Evolutionary conservation across 1,284 basidiomycete genomes (phyloP), one percentile per base, ranked within the genome.

Genomic region (Schizopora paradoxa): DNA sequence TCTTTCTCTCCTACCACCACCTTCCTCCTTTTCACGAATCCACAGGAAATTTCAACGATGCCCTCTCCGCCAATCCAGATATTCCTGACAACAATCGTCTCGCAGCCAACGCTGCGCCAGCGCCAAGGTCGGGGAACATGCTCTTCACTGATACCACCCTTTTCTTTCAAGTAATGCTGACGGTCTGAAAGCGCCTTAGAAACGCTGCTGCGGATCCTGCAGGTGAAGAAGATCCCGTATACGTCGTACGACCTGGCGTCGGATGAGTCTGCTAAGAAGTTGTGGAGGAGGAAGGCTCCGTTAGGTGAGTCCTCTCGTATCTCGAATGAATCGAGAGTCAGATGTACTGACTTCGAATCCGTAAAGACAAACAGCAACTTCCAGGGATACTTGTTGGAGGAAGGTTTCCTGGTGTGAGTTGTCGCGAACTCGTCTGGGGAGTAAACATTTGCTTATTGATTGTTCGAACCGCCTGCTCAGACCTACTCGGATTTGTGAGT

Each of bases 31-130:
- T n/a, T n/a, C n/a, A n/a, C n/a, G n/a, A n/a, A n/a, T n/a, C n/a
- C n/a, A n/a, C n/a, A n/a, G n/a, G n/a, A n/a, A n/a, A 31, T 41
- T 16, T 6, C 23, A 32, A 60, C 50, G 28, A 88, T 88, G 84
- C 72, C 79, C 46, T 75, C 83, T 16, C 87, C 86, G 7, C 87
- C 86, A 4, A 82, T 90, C 50, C 77, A 84, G 54, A 62, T 89
- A 28, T 89, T 86, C 61, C 72, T 89, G 44, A 90, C 87, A n/a
- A 90, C 87, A 7, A 90, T 90, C 51, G 83, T 82, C 4, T 86
- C 84, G 45, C 82, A 87, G 58, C 79, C 84, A 1, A 75, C 76
- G 46, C 70, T 90, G 46, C 70, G 86, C 54, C 77, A 84, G 56
- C 77, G 83, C 18, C 86, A 89, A 72, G 80, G 81, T 79, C 29